Base-by-base conservation (phyloP, 768 basidiomycete species). In the Russula foetens region DNA sequence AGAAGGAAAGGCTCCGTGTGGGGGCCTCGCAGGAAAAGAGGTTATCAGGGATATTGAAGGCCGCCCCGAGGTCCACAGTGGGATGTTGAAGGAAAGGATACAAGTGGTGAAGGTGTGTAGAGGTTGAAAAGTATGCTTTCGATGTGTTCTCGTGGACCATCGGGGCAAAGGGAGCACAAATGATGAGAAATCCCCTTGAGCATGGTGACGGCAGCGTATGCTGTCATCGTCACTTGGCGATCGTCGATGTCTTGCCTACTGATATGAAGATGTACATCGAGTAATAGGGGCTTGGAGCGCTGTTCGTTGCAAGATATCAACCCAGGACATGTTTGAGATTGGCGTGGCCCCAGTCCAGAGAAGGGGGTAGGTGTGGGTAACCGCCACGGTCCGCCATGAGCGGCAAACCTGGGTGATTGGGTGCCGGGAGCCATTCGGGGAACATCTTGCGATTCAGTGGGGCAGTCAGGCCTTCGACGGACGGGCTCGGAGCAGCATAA, bases 391-490 rank as follows among this genome's bases (percentile, higher is more conserved):
- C 21, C 60, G 56, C 60, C 60, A 61, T 24, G 29, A 23, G 14
- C 43, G 53, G 46, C 60, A 61, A 19, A 61, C 56, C 28, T 58
- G 60, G 8, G 60, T 61, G 49, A 61, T 58, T 17, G n/a, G n/a
- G n/a, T n/a, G n/a, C n/a, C n/a, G 56, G 48, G 47, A 61, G 53
- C 60, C 60, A 61, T 8, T 52, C 60, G 12, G 59, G 59, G 28
- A 38, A 54, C 38, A 41, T 21, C 31, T 48, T 49, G 21, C 26
- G 38, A 60, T 49, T 21, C 23, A 1, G n/a, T 15, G 23, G 33
- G 7, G 44, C 1, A 7, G 45, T n/a, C 11, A 15, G 29, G 45
- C 19, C 23, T n/a, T 60, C 38, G 58, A 29, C 28, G 28, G 17
- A 19, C 19, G n/a, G 45, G 53, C 21, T 54, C 59, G 17, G 59